Evolutionary conservation across 495 filamentous ascomycete species (phyloP).

Genomic region (Terfezia boudieri): DNA sequence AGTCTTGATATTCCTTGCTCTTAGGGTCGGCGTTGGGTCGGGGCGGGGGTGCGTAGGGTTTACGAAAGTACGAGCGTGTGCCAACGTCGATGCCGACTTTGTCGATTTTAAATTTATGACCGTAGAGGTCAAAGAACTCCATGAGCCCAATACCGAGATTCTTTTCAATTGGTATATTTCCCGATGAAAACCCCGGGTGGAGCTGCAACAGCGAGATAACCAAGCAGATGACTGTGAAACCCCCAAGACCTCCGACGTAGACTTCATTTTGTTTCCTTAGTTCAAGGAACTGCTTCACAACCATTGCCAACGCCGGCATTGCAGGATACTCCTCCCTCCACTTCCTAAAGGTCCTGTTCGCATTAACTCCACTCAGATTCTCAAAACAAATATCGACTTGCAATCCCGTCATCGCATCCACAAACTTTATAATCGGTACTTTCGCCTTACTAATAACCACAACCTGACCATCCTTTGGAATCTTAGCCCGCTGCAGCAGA

Average conservation of each 20-base stretch:
- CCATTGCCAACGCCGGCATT: slow-evolving; percentile 58
- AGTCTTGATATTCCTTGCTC: slow-evolving; percentile 22
- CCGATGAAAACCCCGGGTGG: slow-evolving; percentile 40
- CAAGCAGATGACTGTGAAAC: slow-evolving; percentile 81
- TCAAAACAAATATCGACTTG: slow-evolving; percentile 87
- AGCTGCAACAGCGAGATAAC: slow-evolving; percentile 69
- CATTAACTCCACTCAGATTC: slow-evolving; percentile 55
- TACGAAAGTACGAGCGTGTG: slow-evolving; percentile 34
- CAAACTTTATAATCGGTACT: slow-evolving; percentile 83
- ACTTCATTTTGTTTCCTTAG: slow-evolving; percentile 85
- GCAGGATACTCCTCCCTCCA: slow-evolving; percentile 63
- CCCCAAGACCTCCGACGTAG: slow-evolving; percentile 71
- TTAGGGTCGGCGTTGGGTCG: slow-evolving; percentile 18
- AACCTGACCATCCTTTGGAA: slow-evolving; percentile 30
- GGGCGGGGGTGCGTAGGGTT: slow-evolving; percentile 15
- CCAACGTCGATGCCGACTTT: slow-evolving; percentile 49
- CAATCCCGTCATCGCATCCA: slow-evolving; percentile 48
- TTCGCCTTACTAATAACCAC: slow-evolving; percentile 50
- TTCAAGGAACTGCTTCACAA: slow-evolving; percentile 80
- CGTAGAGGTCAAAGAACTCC: slow-evolving; percentile 74
- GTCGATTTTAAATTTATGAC: slow-evolving; percentile 46
- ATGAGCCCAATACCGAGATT: slow-evolving; percentile 61
- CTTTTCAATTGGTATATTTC: slow-evolving; percentile 31
- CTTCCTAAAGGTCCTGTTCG: slow-evolving; percentile 49
- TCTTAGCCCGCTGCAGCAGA: slow-evolving; percentile 26